Percentiles rank a stretch among this genome's conserved stretches.
Evolutionary conservation across 306 rosid genomes (phyloP).

Genomic region (Begonia fuchsioides): DNA sequence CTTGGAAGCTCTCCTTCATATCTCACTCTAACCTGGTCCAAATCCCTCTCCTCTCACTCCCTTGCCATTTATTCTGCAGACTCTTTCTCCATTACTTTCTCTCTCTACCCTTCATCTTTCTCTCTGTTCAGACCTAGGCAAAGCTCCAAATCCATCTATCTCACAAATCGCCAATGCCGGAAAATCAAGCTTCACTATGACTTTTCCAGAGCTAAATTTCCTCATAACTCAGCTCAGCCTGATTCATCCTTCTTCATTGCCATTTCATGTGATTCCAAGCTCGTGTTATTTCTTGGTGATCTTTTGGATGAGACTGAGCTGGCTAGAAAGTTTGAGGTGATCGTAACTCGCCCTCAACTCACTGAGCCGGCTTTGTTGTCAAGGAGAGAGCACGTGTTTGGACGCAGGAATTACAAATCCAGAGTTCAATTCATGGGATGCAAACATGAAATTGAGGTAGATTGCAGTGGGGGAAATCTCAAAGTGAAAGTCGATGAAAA

Average conservation of each 20-base stretch:
- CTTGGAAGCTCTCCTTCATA: constrained; percentile 34
- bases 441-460: constrained; percentile 50
- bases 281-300: constrained; percentile 58
- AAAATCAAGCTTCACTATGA: constrained; percentile 60
- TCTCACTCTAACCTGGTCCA: constrained; percentile 67
- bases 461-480: constrained; percentile 39
- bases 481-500: constrained; percentile 50
- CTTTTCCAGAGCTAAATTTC: constrained; percentile 35
- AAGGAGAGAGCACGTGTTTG: constrained; percentile 60
- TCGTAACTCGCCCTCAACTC: neutral
- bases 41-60: constrained; percentile 37
- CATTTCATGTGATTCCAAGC: constrained; percentile 20
- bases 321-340: constrained; percentile 16
- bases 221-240: constrained; percentile 42
- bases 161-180: constrained; percentile 16
- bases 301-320: constrained; percentile 25
- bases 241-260: constrained; percentile 56
- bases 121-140: constrained; percentile 36
- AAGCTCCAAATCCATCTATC: constrained; percentile 42
- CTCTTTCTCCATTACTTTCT: constrained; percentile 40
- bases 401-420: constrained; percentile 32
- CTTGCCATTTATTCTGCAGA: constrained; percentile 33
- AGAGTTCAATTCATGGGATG: constrained; percentile 50
- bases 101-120: constrained; percentile 48
- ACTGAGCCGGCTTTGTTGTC: constrained; percentile 32